Evolutionary conservation across 2,329 filamentous ascomycete species (phyloP).

Genomic region (Fusarium begoniae): DNA sequence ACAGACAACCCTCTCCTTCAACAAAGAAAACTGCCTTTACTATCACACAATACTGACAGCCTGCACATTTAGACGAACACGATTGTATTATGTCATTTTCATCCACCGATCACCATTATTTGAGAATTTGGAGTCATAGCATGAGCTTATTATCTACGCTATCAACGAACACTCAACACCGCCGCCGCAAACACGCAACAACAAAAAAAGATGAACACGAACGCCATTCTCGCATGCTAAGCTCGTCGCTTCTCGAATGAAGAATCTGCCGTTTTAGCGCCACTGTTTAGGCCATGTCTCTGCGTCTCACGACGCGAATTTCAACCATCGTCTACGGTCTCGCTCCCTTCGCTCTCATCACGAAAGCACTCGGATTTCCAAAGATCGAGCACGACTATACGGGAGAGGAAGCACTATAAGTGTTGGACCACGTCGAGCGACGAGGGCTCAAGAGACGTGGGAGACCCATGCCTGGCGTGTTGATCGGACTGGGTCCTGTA

Average conservation of each 20-base stretch:
- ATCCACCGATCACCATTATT: not conserved
- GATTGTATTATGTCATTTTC: fast-evolving
- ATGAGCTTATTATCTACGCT: constrained; percentile 23
- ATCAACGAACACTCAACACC: not conserved
- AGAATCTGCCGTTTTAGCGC: not conserved
- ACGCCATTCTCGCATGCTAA: not conserved
- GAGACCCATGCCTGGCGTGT: constrained; percentile 72
- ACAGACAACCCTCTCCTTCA: not conserved
- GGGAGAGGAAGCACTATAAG: constrained; percentile 39
- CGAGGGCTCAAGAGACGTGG: constrained; percentile 55
- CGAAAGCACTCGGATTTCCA: not conserved
- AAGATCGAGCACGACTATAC: constrained; percentile 11
- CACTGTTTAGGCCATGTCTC: not conserved
- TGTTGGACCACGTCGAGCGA: constrained; percentile 51
- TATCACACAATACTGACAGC: fast-evolving
- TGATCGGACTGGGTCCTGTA: constrained; percentile 75
- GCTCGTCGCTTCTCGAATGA: not conserved
- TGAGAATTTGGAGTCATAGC: not conserved
- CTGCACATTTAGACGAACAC: fast-evolving
- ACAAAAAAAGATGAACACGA: not conserved
- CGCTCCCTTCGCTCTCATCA: not conserved
- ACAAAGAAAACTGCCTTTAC: not conserved
- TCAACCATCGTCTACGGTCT: not conserved
- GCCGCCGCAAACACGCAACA: not conserved
- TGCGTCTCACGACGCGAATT: not conserved